Evolutionary conservation across 2,329 filamentous ascomycete species (phyloP).

Genomic region (Alternaria conjuncta): DNA sequence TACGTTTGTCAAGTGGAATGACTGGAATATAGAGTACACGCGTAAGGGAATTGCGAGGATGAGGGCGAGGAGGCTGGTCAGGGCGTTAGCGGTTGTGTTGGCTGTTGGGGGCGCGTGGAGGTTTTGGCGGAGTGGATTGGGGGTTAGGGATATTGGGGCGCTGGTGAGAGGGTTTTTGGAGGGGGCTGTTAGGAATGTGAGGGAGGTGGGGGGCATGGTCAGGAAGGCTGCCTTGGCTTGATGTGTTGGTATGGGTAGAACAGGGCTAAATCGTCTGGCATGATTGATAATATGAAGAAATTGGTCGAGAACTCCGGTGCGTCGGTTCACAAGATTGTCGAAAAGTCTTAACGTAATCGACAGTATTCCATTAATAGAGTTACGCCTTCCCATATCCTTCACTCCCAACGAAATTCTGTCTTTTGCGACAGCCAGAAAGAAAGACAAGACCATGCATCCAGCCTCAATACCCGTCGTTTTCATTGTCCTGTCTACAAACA

Average conservation of each 20-base stretch:
- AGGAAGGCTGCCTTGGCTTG: constrained; percentile 2
- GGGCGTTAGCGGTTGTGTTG: constrained; percentile 26
- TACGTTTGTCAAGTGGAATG: constrained; percentile 60
- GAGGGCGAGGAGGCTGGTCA: constrained; percentile 23
- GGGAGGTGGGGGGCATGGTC: constrained; percentile 8
- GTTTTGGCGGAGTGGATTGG: constrained; percentile 31
- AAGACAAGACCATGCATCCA: not conserved
- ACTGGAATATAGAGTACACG: constrained; percentile 62
- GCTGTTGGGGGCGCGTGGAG: constrained; percentile 32
- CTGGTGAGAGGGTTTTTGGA: constrained; percentile 18
- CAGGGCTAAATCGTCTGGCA: too few species aligned
- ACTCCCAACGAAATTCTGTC: rapidly evolving
- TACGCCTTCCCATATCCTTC: too few species aligned
- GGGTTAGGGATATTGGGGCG: constrained; percentile 26
- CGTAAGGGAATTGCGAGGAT: constrained; percentile 52
- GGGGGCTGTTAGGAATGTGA: constrained; percentile 7
- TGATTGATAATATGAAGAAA: too few species aligned
- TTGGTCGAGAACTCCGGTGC: too few species aligned
- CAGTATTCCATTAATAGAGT: too few species aligned
- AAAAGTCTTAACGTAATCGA: too few species aligned
- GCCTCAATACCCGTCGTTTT: not conserved
- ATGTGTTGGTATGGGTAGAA: not conserved
- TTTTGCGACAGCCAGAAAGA: not conserved
- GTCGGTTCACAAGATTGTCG: too few species aligned
- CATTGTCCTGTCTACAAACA: not conserved